Percentiles rank a stretch among this genome's conserved stretches.
Conservation (phyloP, 495 filamentous ascomycete genomes). For the Diplogelasinospora grovesii region DNA sequence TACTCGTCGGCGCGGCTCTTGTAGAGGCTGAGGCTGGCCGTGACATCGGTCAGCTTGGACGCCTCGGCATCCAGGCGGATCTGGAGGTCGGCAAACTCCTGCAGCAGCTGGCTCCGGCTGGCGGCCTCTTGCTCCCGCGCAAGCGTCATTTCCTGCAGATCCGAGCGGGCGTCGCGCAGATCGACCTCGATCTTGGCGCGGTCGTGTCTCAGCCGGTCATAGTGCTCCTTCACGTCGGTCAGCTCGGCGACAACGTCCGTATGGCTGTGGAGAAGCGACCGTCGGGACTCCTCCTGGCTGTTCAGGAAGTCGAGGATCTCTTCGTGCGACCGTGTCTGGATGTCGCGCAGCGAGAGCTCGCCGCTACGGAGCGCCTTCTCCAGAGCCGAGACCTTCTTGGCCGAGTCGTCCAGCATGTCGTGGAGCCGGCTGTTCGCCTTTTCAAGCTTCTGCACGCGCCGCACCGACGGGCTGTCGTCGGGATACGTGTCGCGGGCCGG, state of each 20-base stretch:
- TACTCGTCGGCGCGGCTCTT: slow-evolving; percentile 94
- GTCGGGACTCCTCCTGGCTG: slow-evolving; percentile 84
- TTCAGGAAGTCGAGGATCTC: slow-evolving; percentile 92
- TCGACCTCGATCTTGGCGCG: slow-evolving; percentile 80
- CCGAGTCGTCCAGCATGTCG: slow-evolving; percentile 90
- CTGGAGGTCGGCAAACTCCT: slow-evolving; percentile 91
- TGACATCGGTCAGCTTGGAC: slow-evolving; percentile 77
- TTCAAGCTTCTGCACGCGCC: slow-evolving; percentile 85
- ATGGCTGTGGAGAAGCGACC: slow-evolving; percentile 72
- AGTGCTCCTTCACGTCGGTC: slow-evolving; percentile 74
- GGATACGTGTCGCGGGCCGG: slow-evolving; percentile 51
- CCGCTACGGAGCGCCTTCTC: slow-evolving; percentile 83
- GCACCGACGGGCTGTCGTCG: slow-evolving; percentile 77
- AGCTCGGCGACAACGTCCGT: slow-evolving; percentile 81
- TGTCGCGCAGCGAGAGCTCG: slow-evolving; percentile 83
- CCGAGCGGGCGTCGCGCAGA: slow-evolving; percentile 73
- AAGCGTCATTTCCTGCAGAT: slow-evolving; percentile 70
- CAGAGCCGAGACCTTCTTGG: slow-evolving; percentile 84
- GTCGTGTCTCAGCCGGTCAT: slow-evolving; percentile 76
- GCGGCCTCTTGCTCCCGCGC: slow-evolving; percentile 78
- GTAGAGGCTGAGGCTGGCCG: slow-evolving; percentile 78
- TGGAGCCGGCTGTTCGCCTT: slow-evolving; percentile 88
- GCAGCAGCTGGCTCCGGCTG: slow-evolving; percentile 77
- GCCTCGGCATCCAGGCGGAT: slow-evolving; percentile 86
- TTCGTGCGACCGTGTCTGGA: slow-evolving; percentile 90